Evolutionary conservation across 768 basidiomycete species (phyloP).

Genomic region (Tulasnella calospora): DNA sequence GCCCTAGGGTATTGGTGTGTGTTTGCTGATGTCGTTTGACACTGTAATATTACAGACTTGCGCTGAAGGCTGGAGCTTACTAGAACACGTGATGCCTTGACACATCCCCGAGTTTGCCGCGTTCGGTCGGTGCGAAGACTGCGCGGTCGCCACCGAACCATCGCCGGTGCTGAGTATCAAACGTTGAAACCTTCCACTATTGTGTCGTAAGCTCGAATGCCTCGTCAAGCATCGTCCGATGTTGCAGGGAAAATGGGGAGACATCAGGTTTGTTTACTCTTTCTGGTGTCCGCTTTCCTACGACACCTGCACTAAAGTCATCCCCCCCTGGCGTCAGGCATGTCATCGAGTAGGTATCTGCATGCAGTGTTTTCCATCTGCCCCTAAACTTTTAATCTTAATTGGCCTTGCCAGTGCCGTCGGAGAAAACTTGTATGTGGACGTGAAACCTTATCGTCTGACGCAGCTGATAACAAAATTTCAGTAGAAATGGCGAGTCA

Average conservation of each 20-base stretch:
- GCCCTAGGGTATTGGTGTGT: too few species aligned
- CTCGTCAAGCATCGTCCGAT: not conserved
- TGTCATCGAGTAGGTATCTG: not conserved
- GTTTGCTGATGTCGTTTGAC: too few species aligned
- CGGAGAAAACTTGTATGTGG: not conserved
- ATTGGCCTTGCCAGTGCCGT: not conserved
- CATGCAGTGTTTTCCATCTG: not conserved
- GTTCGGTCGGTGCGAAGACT: too few species aligned
- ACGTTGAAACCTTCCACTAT: not conserved
- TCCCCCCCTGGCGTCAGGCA: not conserved
- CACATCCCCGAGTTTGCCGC: too few species aligned
- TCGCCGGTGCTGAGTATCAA: not conserved
- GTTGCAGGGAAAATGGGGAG: not conserved
- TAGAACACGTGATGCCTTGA: too few species aligned
- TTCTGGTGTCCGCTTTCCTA: not conserved
- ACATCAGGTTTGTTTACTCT: slow-evolving; percentile 1
- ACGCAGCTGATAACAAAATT: not conserved
- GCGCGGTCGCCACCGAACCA: not conserved
- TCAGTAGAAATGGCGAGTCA: not conserved
- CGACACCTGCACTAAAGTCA: not conserved
- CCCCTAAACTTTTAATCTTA: not conserved
- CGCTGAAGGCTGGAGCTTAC: too few species aligned
- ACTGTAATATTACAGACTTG: too few species aligned
- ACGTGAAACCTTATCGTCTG: not conserved
- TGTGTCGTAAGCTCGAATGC: not conserved